Evolutionary conservation across 208 protist genomes (phyloP).

Genomic region (Leishmania turanica): DNA sequence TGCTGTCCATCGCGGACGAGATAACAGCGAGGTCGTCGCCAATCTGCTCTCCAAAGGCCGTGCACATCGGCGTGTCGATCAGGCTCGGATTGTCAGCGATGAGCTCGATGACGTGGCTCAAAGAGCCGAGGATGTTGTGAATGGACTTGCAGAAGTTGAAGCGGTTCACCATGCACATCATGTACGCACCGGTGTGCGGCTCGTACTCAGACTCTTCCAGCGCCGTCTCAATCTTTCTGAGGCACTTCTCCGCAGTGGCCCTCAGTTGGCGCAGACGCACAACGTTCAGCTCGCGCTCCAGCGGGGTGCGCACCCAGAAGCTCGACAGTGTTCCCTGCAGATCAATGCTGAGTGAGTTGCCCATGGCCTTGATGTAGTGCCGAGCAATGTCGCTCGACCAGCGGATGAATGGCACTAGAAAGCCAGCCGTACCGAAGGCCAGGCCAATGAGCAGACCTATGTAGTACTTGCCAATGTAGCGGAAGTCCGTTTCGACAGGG

Average conservation of each 20-base stretch:
- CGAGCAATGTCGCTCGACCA: conserved; percentile 85
- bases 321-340: conserved; percentile 84
- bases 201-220: conserved; percentile 82
- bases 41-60: conserved; percentile 69
- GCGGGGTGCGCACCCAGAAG: conserved; percentile 77
- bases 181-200: conserved; percentile 75
- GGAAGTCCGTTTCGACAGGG: conserved; percentile 47
- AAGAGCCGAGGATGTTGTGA: conserved; percentile 77
- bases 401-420: conserved; percentile 86
- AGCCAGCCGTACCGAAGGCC: conserved; percentile 73
- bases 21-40: conserved; percentile 79
- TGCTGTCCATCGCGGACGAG: conserved; percentile 87
- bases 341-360: conserved; percentile 85
- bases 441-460: conserved; percentile 74
- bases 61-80: conserved; percentile 84
- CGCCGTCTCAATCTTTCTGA: conserved; percentile 60
- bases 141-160: conserved; percentile 79
- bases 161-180: conserved; percentile 59
- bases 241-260: conserved; percentile 71
- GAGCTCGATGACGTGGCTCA: conserved; percentile 85
- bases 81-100: conserved; percentile 63
- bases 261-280: conserved; percentile 85
- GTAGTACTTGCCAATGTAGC: conserved; percentile 78
- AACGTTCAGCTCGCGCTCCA: conserved; percentile 89
- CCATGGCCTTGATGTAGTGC: conserved; percentile 76